These are phyloP conservation scores for Thuidium tamariscinum DNA, from an alignment of 225 moss, liverwort and hornwort species.

Conservation along the genomic window DNA sequence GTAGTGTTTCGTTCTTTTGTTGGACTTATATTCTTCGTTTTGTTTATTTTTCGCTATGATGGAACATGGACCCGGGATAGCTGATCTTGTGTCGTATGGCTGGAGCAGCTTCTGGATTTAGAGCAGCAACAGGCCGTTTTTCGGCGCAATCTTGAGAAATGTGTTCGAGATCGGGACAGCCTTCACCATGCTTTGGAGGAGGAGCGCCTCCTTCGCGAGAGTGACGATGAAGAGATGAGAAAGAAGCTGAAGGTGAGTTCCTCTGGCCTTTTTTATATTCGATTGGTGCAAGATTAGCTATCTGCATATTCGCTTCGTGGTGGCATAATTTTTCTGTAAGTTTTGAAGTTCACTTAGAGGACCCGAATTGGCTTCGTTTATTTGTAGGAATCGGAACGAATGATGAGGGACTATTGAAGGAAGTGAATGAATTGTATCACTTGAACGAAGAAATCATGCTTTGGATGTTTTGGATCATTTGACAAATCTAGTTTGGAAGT, in stretches of 20 bases:
- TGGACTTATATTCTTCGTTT: neutral
- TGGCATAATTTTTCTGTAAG: neutral
- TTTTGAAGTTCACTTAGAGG: neutral
- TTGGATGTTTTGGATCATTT: neutral
- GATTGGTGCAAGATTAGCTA: neutral
- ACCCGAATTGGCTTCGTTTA: too few relatives aligned
- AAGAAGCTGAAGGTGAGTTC: conserved; percentile 27
- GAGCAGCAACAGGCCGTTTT: conserved; percentile 29
- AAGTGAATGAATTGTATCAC: too few relatives aligned
- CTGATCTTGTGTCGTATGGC: neutral
- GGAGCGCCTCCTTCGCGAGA: conserved; percentile 37
- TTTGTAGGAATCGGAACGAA: neutral
- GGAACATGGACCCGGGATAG: neutral
- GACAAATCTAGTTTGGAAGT: neutral
- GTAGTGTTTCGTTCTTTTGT: neutral
- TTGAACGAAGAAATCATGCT: neutral
- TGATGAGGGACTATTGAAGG: neutral
- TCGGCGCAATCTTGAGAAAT: conserved; percentile 32
- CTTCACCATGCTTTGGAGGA: conserved; percentile 30
- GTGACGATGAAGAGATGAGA: conserved; percentile 45
- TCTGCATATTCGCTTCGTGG: neutral
- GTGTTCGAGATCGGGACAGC: conserved; percentile 29
- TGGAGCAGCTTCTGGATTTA: conserved; percentile 31
- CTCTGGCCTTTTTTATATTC: neutral
- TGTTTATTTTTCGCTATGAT: neutral